Conservation (phyloP, 2,329 filamentous ascomycete species). For the Chaetomium sp. region DNA sequence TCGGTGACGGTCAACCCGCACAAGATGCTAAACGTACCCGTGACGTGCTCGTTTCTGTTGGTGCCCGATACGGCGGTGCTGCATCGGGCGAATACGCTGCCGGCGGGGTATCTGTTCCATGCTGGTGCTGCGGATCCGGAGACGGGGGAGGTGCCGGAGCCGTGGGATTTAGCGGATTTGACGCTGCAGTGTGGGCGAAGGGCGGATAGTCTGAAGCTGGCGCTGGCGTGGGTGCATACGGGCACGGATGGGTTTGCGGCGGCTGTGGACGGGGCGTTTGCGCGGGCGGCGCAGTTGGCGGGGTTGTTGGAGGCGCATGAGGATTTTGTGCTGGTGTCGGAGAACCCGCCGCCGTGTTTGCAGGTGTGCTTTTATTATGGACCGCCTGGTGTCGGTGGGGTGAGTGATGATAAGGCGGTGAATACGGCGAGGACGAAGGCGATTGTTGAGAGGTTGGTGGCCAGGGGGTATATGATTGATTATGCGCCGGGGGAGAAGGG, state of each 20-base stretch:
- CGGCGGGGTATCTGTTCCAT: slow-evolving; percentile 82
- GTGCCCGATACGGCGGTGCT: slow-evolving; percentile 70
- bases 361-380: slow-evolving; percentile 94
- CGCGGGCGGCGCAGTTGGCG: slow-evolving; percentile 63
- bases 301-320: slow-evolving; percentile 45
- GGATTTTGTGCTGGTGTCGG: slow-evolving; percentile 65
- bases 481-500: slow-evolving; percentile 52
- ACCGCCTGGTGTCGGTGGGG: slow-evolving; percentile 39
- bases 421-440: slow-evolving; percentile 45
- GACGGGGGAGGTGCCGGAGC: slow-evolving; percentile 6
- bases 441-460: slow-evolving; percentile 43
- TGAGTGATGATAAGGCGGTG: slow-evolving; percentile 36
- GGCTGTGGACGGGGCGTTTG: slow-evolving; percentile 68
- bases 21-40: slow-evolving; percentile 90
- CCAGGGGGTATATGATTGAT: slow-evolving; percentile 53
- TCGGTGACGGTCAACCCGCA: slow-evolving; percentile 87
- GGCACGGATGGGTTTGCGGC: slow-evolving; percentile 65
- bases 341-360: slow-evolving; percentile 75
- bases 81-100: slow-evolving; percentile 76
- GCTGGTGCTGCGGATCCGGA: slow-evolving; percentile 30
- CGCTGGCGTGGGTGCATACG: slow-evolving; percentile 84
- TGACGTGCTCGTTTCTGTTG: slow-evolving; percentile 87
- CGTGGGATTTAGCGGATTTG: slow-evolving; percentile 82
- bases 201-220: slow-evolving; percentile 80
- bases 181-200: slow-evolving; percentile 89